phyloP scores from a whole-genome alignment of 2,329 filamentous ascomycete species.

The Colletotrichum simmondsii region DNA sequence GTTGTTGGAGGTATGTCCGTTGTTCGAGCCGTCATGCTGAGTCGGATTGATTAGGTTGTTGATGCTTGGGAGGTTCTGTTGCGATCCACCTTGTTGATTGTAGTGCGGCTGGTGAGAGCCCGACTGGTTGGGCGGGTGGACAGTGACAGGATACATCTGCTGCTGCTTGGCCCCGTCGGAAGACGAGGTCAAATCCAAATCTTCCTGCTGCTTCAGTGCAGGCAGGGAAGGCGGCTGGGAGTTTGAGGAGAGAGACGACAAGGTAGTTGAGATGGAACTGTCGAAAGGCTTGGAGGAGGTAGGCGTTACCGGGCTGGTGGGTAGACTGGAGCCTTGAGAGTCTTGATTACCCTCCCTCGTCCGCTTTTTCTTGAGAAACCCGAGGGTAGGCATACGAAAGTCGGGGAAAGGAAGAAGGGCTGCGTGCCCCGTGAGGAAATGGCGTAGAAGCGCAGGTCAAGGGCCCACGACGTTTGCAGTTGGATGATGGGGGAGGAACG shows the following conservation, averaged over 20 bases:
- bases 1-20: conserved; percentile 15
- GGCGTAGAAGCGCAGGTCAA: conserved; percentile 16
- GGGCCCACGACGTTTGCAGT: conserved; percentile 34
- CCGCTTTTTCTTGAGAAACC: conserved; percentile 98
- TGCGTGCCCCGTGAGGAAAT: conserved; percentile 24
- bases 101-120: conserved; percentile 44
- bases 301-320: conserved; percentile 71
- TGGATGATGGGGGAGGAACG: conserved; percentile 23
- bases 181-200: conserved; percentile 28
- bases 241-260: conserved; percentile 36
- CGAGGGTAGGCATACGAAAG: conserved; percentile 86
- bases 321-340: conserved; percentile 73
- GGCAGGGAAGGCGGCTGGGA: conserved; percentile 21
- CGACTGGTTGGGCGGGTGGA: conserved; percentile 41
- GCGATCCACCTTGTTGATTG: conserved; percentile 53
- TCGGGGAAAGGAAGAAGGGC: conserved; percentile 41
- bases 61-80: conserved; percentile 81
- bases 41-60: conserved; percentile 82
- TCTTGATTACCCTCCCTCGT: conserved; percentile 89
- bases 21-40: conserved; percentile 53
- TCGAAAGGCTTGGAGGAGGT: conserved; percentile 65
- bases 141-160: conserved; percentile 46
- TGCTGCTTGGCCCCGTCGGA: conserved; percentile 38
- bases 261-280: conserved; percentile 38
- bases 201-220: conserved; percentile 35